Base-by-base conservation (phyloP, 768 basidiomycete species). In the Boletales sp. region DNA sequence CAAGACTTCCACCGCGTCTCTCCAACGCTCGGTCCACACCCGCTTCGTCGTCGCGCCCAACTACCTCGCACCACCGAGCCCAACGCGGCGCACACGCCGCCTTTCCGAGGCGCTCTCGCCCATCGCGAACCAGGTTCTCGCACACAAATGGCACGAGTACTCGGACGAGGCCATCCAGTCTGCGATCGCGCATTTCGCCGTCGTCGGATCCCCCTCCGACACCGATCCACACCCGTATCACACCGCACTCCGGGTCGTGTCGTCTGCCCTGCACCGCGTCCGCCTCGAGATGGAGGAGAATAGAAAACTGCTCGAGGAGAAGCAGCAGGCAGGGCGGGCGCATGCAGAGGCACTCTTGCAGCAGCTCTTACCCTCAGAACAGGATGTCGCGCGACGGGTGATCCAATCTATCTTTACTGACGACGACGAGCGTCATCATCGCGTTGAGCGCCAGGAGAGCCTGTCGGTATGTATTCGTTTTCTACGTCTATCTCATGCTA, bases 121-220 rank as follows among this genome's bases (percentile, higher is more conserved):
- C 11, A 53, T 73, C 12, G 68, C 72, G 1, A 63, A 74, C 2
- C 76, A 81, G 51, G 75, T 90, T 11, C 74, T 91, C 15, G 71
- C 76, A 2, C 86, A 82, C 9, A 78, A 74, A 61, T 93, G 90
- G 88, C 89, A 92, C 60, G 78, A 82, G 19, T 83, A 81, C 57
- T 82, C 87, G 3, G 87, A 92, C 64, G 81, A 87, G 43, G 84
- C 78, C 2, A 85, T 92, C 38, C 82, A 85, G 52, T 70, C 74
- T 14, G 76, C 81, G 4, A 78, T 90, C 19, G 77, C 86, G 0
- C 69, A 68, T 17, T 65, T 86, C 13, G 61, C 70, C 47, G 52
- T 58, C 12, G 64, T 74, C 4, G 75, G 79, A 32, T 75, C 79
- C 0, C 76, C 78, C 1, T 74, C 76, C 7, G 74, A 79, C 40